phyloP scores from a whole-genome alignment of 164 flowering plant genomes.

The grape (Vitis vinifera) region DNA sequence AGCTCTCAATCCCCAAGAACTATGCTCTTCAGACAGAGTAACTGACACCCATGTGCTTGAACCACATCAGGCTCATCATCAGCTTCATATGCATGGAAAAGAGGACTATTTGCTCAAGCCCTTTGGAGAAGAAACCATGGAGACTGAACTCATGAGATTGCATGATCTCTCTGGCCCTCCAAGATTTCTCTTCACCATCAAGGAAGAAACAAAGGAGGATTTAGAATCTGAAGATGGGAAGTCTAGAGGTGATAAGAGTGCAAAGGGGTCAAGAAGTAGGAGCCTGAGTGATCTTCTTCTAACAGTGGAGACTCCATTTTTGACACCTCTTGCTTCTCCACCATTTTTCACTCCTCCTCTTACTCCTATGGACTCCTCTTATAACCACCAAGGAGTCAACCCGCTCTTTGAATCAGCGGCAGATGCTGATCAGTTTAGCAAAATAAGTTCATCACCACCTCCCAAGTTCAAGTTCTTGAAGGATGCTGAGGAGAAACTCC shows the following conservation, averaged over 20 bases:
- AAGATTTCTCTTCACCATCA: conserved; percentile 55
- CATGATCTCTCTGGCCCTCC: conserved; percentile 43
- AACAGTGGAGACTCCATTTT: conserved; percentile 67
- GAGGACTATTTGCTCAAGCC: conserved; percentile 47
- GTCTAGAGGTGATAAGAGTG: conserved; percentile 37
- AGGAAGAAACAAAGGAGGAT: conserved; percentile 62
- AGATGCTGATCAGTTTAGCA: conserved; percentile 41
- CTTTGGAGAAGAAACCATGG: conserved; percentile 35
- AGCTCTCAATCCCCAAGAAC: conserved; percentile 40
- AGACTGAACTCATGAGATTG: conserved; percentile 36
- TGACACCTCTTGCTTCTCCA: conserved; percentile 80
- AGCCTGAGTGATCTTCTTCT: conserved; percentile 64
- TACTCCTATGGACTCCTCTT: conserved; percentile 37
- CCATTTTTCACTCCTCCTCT: conserved; percentile 71
- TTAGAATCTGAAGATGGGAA: conserved; percentile 66
- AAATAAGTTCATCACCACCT: conserved; percentile 47
- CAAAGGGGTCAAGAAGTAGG: conserved; percentile 52
- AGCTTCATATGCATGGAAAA: conserved; percentile 17
- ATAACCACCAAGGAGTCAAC: conserved; percentile 29
- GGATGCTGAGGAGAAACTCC: conserved; percentile 56
- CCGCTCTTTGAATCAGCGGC: conserved; percentile 41
- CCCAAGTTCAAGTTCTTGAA: conserved; percentile 59
- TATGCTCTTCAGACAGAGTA: conserved; percentile 33
- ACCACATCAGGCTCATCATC: neutral
- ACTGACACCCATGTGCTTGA: conserved; percentile 20